Conservation (phyloP, 1,284 basidiomycete genomes). For the Exobasidium cylindrosporum region DNA sequence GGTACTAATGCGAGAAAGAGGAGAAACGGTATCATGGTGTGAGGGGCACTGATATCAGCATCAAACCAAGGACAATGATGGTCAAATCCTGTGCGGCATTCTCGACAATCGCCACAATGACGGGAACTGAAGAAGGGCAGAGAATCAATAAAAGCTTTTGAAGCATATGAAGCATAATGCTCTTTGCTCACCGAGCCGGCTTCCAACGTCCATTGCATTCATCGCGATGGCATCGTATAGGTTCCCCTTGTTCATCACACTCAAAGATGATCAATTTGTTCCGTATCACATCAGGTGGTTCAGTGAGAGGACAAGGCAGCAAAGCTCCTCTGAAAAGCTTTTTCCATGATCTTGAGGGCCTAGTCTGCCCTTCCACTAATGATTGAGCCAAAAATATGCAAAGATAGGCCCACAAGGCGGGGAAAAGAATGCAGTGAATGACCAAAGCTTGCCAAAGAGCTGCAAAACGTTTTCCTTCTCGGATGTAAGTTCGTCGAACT, state of each 20-base stretch:
- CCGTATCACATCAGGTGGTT: conserved; percentile 1
- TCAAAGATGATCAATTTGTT: conserved; percentile 5
- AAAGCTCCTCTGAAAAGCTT: not conserved
- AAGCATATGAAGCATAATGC: no score
- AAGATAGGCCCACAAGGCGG: conserved; percentile 11
- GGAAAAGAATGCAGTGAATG: conserved; percentile 11
- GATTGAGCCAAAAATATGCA: conserved; percentile 5
- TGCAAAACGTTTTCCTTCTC: not conserved
- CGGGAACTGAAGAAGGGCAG: conserved; percentile 10
- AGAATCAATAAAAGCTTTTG: not conserved
- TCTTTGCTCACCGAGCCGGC: conserved; percentile 9
- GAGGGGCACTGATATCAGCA: conserved; percentile 11
- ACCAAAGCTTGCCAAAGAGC: not conserved
- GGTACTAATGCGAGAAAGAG: conserved; percentile 7
- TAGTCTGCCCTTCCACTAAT: not conserved
- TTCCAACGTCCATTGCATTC: conserved; percentile 13
- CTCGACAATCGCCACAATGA: conserved; percentile 16
- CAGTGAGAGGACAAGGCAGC: not conserved
- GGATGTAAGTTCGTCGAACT: not conserved
- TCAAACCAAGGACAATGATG: conserved; percentile 21
- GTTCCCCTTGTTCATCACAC: conserved; percentile 8
- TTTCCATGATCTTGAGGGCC: no score
- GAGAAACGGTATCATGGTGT: conserved; percentile 9
- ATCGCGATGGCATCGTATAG: conserved; percentile 12
- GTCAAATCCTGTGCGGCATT: conserved; percentile 14